phyloP scores from a whole-genome alignment of 495 filamentous ascomycete genomes.

The Talaromyces nanjingensis region DNA sequence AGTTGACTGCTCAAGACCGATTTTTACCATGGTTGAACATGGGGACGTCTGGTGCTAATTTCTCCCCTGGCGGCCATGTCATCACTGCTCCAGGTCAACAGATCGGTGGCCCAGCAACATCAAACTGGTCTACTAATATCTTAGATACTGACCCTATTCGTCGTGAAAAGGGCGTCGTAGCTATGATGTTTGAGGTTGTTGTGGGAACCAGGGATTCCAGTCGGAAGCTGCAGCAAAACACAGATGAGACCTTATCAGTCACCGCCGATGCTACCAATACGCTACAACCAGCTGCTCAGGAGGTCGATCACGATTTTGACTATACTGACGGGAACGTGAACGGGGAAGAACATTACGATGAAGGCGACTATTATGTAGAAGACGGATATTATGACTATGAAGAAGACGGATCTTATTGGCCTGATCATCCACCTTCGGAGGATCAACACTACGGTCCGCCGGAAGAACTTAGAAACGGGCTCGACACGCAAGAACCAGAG shows the following conservation, averaged over 20 bases:
- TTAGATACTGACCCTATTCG: slow-evolving; percentile 85
- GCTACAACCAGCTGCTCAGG: slow-evolving; percentile 4
- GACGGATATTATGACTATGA: slow-evolving; percentile 27
- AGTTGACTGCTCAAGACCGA: slow-evolving; percentile 61
- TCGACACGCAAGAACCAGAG: slow-evolving; percentile 47
- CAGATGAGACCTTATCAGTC: slow-evolving; percentile 14
- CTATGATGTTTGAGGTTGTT: slow-evolving; percentile 22
- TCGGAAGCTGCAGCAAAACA: slow-evolving; percentile 48
- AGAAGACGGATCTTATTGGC: slow-evolving; percentile 32
- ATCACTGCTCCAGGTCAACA: slow-evolving; percentile 32
- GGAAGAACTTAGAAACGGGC: slow-evolving; percentile 41
- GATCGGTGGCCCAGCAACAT: slow-evolving; percentile 29
- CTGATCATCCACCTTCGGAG: slow-evolving; percentile 23
- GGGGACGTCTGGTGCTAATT: slow-evolving; percentile 39
- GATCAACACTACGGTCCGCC: slow-evolving; percentile 20
- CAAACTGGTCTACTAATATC: slow-evolving; percentile 64
- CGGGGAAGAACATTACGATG: slow-evolving; percentile 17
- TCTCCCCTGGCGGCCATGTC: slow-evolving; percentile 41
- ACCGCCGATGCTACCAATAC: neutral
- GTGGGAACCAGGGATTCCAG: slow-evolving; percentile 52
- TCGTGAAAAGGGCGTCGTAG: slow-evolving; percentile 81
- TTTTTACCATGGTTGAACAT: slow-evolving; percentile 53
- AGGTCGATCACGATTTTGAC: neutral
- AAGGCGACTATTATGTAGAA: slow-evolving; percentile 21
- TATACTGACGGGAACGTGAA: neutral